phyloP scores from a whole-genome alignment of 306 rosid species.

The Psophocarpus tetragonolobus region DNA sequence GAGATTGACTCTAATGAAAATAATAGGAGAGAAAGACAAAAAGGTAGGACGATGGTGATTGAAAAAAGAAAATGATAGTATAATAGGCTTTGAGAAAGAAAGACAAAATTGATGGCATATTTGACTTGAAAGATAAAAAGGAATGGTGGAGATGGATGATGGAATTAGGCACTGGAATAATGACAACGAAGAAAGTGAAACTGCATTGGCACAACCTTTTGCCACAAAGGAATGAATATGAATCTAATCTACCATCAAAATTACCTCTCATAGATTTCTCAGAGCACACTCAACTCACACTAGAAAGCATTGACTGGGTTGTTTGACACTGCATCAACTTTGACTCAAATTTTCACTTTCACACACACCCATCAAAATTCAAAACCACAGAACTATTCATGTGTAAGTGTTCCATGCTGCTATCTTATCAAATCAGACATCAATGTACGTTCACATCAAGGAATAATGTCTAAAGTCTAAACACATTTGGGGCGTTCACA shows the following conservation, averaged over 20 bases:
- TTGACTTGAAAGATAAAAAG: slow-evolving; percentile 13
- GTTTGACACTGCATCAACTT: neutral
- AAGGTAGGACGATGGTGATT: neutral
- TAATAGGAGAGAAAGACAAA: neutral
- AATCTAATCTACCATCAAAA: neutral
- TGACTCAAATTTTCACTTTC: neutral
- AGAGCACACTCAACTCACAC: neutral
- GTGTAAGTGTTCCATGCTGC: neutral
- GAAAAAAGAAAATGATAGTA: neutral
- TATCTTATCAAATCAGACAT: too few relatives aligned
- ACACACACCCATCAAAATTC: neutral
- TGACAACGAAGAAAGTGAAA: neutral
- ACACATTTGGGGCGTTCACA: neutral
- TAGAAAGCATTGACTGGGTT: neutral
- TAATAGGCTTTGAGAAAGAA: neutral
- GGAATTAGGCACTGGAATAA: neutral
- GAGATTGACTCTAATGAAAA: neutral
- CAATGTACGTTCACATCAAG: neutral
- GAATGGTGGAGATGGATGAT: neutral
- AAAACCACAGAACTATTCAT: neutral
- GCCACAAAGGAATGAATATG: neutral
- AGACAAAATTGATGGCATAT: neutral
- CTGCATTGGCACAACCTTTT: neutral
- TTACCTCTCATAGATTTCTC: neutral
- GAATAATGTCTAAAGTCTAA: neutral